Percentiles rank a stretch among this genome's conserved stretches.
These are phyloP conservation scores for Phaeotremella skinneri DNA, from an alignment of 768 basidiomycete genomes.

Conservation along the genomic window DNA sequence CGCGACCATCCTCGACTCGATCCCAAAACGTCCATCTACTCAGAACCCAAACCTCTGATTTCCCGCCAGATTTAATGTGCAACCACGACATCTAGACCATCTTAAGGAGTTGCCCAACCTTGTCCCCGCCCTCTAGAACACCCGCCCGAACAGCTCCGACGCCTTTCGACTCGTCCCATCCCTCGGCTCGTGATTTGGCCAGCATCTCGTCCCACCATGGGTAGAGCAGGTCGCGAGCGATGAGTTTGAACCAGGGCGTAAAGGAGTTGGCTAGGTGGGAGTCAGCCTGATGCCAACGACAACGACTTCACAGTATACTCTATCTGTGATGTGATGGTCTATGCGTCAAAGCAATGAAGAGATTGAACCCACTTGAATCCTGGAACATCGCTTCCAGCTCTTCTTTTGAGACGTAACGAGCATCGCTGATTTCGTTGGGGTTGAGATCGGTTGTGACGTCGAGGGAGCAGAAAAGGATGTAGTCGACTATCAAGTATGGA, in stretches of 20 bases:
- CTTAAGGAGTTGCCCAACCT: slow-evolving; percentile 32
- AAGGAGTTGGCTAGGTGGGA: slow-evolving; percentile 68
- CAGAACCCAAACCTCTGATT: no score
- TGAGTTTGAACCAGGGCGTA: slow-evolving; percentile 99
- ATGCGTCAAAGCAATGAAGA: slow-evolving; percentile 7
- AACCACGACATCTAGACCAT: slow-evolving; percentile 35
- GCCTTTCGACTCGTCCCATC: slow-evolving; percentile 29
- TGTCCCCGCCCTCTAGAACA: slow-evolving; percentile 31
- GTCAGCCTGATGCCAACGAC: slow-evolving; percentile 9
- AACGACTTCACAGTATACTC: no score
- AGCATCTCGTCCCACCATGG: slow-evolving; percentile 97
- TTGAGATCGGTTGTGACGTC: slow-evolving; percentile 81
- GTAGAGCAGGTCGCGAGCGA: slow-evolving; percentile 92
- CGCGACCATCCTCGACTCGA: not conserved
- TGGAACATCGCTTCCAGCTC: slow-evolving; percentile 91
- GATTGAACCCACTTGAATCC: slow-evolving; percentile 60
- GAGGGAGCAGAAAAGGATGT: slow-evolving; percentile 89
- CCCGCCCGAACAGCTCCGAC: slow-evolving; percentile 28
- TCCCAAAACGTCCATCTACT: no score
- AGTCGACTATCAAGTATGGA: slow-evolving; percentile 69
- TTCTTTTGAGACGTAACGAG: slow-evolving; percentile 84
- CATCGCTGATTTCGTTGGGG: slow-evolving; percentile 82
- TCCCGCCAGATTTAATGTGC: no score
- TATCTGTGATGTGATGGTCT: no score
- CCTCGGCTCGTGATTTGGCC: slow-evolving; percentile 56